Evolutionary conservation across 2,329 filamentous ascomycete species (phyloP), one percentile per base, ranked within the genome.

Genomic region (Penicillium sp.): DNA sequence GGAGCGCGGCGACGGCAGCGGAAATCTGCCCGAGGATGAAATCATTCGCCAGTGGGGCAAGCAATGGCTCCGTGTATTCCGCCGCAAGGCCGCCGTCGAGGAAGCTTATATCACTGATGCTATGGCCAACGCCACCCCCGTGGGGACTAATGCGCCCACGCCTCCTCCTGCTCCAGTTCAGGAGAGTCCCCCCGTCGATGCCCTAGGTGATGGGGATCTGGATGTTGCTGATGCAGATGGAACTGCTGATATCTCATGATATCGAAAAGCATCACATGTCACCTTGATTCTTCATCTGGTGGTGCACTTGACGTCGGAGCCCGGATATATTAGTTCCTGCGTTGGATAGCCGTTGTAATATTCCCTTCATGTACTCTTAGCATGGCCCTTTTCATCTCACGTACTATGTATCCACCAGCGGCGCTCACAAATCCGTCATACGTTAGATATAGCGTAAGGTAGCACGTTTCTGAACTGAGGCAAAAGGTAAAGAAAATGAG

Each of bases 11-110:
- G 87, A 90, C 63, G 87, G 84, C 15, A 83, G 79, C 59, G 77
- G 60, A 66, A 78, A 64, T 74, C 78, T 70, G 31, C 84, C 84
- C 41, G 83, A 86, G 35, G 86, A 90, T 67, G 84, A 85, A 63
- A 81, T 93, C 66, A 85, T 96, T 61, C 85, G 86, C 65, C 84
- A 86, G 55, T 98, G 95, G 95, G 93, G 90, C 0, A 86, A 87
- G 73, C 86, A 93, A 52, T 99, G 95, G 95, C 81, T 92, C 65
- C 85, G 92, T 35, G 92, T 95, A 1, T 97, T 97, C 76, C 83
- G 88, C 70, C 85, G 95, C 48, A 90, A 92, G 78, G 86, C 87
- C 15, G 91, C 91, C 3, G 91, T 98, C 15, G 93, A 98, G 79
- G 93, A 97, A 78, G 86, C 90, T 0, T 84, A 87, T 63, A 84